phyloP scores from a whole-genome alignment of 306 rosid genomes.

The Sesbania bispinosa region DNA sequence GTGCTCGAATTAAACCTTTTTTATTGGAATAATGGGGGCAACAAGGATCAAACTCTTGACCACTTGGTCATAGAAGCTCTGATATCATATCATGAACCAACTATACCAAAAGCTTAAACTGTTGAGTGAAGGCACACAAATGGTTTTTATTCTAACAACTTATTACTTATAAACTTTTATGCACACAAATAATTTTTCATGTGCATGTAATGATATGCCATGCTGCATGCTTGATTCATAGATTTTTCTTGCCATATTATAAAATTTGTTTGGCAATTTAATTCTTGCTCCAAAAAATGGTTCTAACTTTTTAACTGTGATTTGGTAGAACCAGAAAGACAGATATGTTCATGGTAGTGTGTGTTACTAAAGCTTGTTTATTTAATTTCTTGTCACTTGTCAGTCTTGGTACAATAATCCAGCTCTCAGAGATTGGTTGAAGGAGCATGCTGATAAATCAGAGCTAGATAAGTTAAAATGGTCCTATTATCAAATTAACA shows the following conservation, averaged over 20 bases:
- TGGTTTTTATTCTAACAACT: no score
- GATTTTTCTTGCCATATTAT: neutral
- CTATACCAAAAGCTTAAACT: no score
- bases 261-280: conserved; percentile 21
- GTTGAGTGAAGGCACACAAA: no score
- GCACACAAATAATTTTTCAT: conserved; percentile 12
- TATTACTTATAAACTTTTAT: no score
- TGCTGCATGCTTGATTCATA: conserved; percentile 7
- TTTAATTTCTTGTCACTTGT: conserved; percentile 19
- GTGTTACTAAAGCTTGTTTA: conserved; percentile 21
- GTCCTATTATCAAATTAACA: conserved; percentile 79
- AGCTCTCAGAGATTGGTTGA: conserved; percentile 78
- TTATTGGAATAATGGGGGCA: no score
- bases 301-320: neutral
- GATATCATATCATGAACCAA: no score
- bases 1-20: no score
- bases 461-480: conserved; percentile 81
- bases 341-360: conserved; percentile 13
- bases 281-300: neutral
- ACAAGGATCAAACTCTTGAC: no score
- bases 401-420: conserved; percentile 91
- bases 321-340: conserved; percentile 7
- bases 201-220: conserved; percentile 20
- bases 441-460: conserved; percentile 64
- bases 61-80: no score